Evolutionary conservation across 768 basidiomycete species (phyloP), one percentile per base, ranked within the genome.

Genomic region (Cystobasidiopsis lactophilus): DNA sequence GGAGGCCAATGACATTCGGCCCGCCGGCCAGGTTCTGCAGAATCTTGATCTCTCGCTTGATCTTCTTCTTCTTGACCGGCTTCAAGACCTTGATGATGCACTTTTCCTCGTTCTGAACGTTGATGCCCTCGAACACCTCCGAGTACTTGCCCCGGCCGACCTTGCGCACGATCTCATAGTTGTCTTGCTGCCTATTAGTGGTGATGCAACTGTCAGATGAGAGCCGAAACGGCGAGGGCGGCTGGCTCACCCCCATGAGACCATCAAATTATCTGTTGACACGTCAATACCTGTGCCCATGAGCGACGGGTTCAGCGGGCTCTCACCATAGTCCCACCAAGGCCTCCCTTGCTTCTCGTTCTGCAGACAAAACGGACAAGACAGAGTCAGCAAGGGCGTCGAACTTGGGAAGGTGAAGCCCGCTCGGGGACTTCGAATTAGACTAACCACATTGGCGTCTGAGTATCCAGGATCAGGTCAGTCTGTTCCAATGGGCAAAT

Each of bases 31-130:
- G 74, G 66, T 95, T 93, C 69, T 89, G 86, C 24, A 96, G 70
- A 63, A 96, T 91, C 73, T 95, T 95, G 67, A 96, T 93, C 70
- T 96, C 91, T 58, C 91, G 76, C 71, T 95, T 95, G 69, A 95
- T 95, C 71, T 96, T 96, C 77, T 96, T 96, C 77, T 96, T 95
- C 75, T 96, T 96, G 38, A 96, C 89, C 0, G 91, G 91, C 68
- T 96, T 96, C 60, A 96, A 74, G 30, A 96, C 91, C 68, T 96
- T 96, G 71, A 96, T 88, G 56, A 64, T 53, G 49, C 59, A 56
- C 43, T 53, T 54, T n/a, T 62, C 54, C 41, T 64, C 64, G 60
- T 21, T 66, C 61, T 27, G 29, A 2, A 69, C 43, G 59, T 63
- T 59, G 52, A 60, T 40, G 2, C 59, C 63, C 39, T 64, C 58